A percentile compares a stretch with the other conserved stretches of the same genome.
These are phyloP conservation scores for Fonsecaea erecta DNA, from an alignment of 2,329 filamentous ascomycete species.

Conservation along the genomic window DNA sequence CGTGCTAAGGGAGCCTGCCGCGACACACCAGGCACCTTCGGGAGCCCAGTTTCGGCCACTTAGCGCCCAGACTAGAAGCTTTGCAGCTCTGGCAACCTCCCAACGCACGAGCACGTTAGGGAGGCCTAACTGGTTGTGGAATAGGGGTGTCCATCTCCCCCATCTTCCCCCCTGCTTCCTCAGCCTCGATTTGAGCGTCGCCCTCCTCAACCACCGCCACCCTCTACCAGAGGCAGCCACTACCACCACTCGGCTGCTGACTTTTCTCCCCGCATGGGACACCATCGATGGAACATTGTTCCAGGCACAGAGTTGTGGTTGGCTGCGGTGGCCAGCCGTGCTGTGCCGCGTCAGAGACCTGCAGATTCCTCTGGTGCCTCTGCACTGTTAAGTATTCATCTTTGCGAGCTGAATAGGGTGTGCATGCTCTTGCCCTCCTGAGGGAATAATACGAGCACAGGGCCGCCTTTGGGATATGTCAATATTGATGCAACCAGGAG, in stretches of 20 bases:
- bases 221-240: neutral
- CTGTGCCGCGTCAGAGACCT: constrained; percentile 5
- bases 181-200: constrained; percentile 4
- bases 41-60: constrained; percentile 6
- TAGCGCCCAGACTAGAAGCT: constrained; percentile 10
- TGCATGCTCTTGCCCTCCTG: neutral
- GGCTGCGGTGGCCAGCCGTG: neutral
- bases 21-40: constrained; percentile 7
- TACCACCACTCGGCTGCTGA: neutral
- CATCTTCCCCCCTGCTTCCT: neutral
- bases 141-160: constrained; percentile 1
- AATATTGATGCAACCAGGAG: neutral
- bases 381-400: neutral
- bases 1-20: constrained; percentile 1
- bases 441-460: constrained; percentile 4
- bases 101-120: constrained; percentile 7
- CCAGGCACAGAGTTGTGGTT: constrained; percentile 21
- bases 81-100: neutral
- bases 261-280: constrained; percentile 6
- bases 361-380: constrained; percentile 1
- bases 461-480: neutral
- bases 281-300: constrained; percentile 9
- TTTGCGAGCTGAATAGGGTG: neutral
- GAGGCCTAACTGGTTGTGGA: constrained; percentile 9
- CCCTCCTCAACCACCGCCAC: neutral